Base-by-base conservation (phyloP, 176 grass and related monocot genomes). In the Cenchrus purpureus region DNA sequence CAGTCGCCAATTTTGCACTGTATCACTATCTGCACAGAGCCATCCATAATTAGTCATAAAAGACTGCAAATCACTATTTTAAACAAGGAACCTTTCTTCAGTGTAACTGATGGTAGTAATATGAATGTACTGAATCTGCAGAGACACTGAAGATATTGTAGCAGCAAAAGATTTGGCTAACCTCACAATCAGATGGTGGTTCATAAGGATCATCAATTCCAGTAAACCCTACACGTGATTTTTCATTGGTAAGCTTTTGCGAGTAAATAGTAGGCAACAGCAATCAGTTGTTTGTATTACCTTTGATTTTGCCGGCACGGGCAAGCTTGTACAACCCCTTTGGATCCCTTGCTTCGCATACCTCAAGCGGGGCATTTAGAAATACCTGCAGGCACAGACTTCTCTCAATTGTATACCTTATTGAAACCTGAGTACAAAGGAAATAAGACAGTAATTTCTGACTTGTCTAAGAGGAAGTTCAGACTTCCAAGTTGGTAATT, bases 241-340 rank as follows among this genome's bases (percentile, higher is more conserved):
- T 80, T 83, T 7, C 1, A 25, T 71, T 13, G 19, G 57, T 83
- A 50, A 86, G 49, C 5, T 66, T 66, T 74, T 83, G 66, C 28
- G 16, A 59, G 34, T 65, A n/a, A 9, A 7, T n/a, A 59, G 3
- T 17, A 20, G 12, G 54, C 19, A 82, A 11, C 0, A 8, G 0
- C 3, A 57, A 10, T 14, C 12, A 2, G 17, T 43, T 77, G 2
- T 73, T 10, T 64, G 58, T 51, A 90, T 66, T 51, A 98, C 96
- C 93, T 90, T 95, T 92, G 46, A 98, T 98, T 90, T 95, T 98
- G 44, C 96, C 93, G 3, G 87, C 89, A 51, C 93, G 91, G 19
- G 95, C 93, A 79, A 98, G 93, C 77, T 98, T 98, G 83, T 95
- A 98, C 14, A 98, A 88, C 25, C 95, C 93, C 83, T 98, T 98